Evolutionary conservation across 169 alveolate species (phyloP).

Genomic region (Eimeria praecox): DNA sequence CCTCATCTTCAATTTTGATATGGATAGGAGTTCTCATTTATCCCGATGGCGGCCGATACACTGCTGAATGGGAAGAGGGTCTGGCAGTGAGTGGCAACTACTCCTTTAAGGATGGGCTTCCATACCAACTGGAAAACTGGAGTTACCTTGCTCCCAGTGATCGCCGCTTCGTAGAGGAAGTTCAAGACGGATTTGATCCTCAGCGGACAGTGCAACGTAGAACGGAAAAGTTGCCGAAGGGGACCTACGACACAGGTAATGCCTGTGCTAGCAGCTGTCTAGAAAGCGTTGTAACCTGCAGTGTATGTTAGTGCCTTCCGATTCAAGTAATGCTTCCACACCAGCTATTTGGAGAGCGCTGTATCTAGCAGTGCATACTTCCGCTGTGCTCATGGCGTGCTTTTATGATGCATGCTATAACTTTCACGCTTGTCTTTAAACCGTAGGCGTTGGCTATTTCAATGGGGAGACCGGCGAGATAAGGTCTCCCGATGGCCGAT

Average conservation of each 20-base stretch:
- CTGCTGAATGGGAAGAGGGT: slow-evolving; percentile 93
- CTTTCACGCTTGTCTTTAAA: background rate
- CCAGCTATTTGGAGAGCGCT: background rate
- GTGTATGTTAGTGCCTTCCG: background rate
- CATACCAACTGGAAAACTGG: slow-evolving; percentile 76
- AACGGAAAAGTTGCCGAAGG: slow-evolving; percentile 21
- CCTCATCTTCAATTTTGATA: background rate
- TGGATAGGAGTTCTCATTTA: slow-evolving; percentile 87
- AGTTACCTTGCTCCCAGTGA: slow-evolving; percentile 63
- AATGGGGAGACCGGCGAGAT: slow-evolving; percentile 36
- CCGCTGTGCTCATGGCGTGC: background rate
- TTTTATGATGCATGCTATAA: background rate
- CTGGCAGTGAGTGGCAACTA: slow-evolving; percentile 79
- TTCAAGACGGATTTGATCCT: slow-evolving; percentile 55
- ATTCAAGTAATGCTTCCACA: slow-evolving; percentile 21
- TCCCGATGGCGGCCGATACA: slow-evolving; percentile 90
- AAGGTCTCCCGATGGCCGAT: slow-evolving; percentile 9
- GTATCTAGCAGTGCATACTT: background rate
- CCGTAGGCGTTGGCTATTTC: slow-evolving; percentile 34
- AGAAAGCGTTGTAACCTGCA: background rate
- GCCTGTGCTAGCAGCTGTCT: background rate
- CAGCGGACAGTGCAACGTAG: slow-evolving; percentile 37
- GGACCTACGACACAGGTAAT: slow-evolving; percentile 76
- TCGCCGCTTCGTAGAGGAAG: slow-evolving; percentile 63
- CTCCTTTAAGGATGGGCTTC: slow-evolving; percentile 65